These are phyloP conservation scores for Auricularia heimuer DNA, from an alignment of 768 basidiomycete genomes.

Conservation along the genomic window DNA sequence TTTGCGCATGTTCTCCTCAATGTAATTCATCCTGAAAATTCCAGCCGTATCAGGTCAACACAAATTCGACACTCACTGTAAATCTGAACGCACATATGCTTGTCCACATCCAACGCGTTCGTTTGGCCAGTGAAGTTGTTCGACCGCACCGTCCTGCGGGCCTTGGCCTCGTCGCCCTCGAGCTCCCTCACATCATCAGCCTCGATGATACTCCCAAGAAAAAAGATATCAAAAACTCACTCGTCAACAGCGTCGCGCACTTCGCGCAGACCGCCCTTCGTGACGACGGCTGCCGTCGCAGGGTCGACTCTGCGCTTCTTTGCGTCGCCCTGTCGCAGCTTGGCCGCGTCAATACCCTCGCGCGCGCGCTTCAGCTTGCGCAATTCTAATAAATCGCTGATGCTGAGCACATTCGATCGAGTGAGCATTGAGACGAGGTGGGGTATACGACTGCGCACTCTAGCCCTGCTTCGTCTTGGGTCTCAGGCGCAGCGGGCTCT, in stretches of 20 bases:
- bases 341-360: slow-evolving; percentile 78
- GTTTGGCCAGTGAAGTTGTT: slow-evolving; percentile 96
- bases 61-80: too few species aligned
- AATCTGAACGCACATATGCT: slow-evolving; percentile 69
- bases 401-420: neutral
- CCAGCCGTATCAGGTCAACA: neutral
- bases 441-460: neutral
- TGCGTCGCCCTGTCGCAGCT: slow-evolving; percentile 74
- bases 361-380: slow-evolving; percentile 63
- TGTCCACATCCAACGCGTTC: slow-evolving; percentile 91
- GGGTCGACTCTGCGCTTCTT: slow-evolving; percentile 44
- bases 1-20: slow-evolving; percentile 60
- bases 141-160: slow-evolving; percentile 61
- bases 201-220: neutral
- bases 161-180: slow-evolving; percentile 52
- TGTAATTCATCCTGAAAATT: slow-evolving; percentile 82
- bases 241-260: slow-evolving; percentile 36
- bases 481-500: neutral
- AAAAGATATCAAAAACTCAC: slow-evolving; percentile 27
- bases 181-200: slow-evolving; percentile 37
- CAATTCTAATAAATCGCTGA: slow-evolving; percentile 72
- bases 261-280: neutral
- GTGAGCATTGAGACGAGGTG: neutral
- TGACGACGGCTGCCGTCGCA: slow-evolving; percentile 11
- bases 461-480: neutral